These are phyloP conservation scores for Zygosaccharomyces pseudobailii DNA, from an alignment of 1,139 yeast species.

Conservation along the genomic window DNA sequence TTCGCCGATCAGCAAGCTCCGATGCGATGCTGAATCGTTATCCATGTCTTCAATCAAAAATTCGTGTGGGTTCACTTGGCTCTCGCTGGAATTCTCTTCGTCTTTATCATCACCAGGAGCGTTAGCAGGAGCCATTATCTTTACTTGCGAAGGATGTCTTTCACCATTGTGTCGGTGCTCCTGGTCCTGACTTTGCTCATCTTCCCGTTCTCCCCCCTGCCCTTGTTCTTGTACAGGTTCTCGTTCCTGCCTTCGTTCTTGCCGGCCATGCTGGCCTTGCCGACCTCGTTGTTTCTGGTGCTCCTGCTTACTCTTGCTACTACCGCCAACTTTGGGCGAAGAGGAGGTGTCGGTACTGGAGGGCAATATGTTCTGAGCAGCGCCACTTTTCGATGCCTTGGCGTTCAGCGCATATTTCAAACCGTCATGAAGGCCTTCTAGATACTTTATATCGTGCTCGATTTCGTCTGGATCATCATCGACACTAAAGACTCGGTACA, in stretches of 20 bases:
- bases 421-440: slow-evolving; percentile 72
- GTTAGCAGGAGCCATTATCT: not conserved
- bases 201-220: not conserved
- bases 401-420: slow-evolving; percentile 40
- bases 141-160: not conserved
- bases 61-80: slow-evolving; percentile 5
- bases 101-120: not conserved
- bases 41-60: slow-evolving; percentile 25
- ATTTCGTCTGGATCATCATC: slow-evolving; percentile 71
- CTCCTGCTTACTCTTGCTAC: not conserved
- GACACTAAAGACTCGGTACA: slow-evolving; percentile 52
- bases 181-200: not conserved
- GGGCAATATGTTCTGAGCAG: slow-evolving; percentile 1
- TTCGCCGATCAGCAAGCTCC: slow-evolving; percentile 16
- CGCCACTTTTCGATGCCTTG: slow-evolving; percentile 15
- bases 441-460: slow-evolving; percentile 55
- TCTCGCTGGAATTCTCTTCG: not conserved
- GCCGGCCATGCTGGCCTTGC: not conserved
- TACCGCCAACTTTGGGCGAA: slow-evolving; percentile 2
- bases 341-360: slow-evolving; percentile 6
- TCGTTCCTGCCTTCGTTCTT: not conserved
- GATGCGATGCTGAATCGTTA: slow-evolving; percentile 9
- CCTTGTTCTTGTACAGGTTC: not conserved
- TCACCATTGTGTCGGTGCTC: not conserved
- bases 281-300: not conserved